These are phyloP conservation scores for Scolecobasidium constrictum DNA, from an alignment of 2,329 filamentous ascomycete species.

Conservation along the genomic window DNA sequence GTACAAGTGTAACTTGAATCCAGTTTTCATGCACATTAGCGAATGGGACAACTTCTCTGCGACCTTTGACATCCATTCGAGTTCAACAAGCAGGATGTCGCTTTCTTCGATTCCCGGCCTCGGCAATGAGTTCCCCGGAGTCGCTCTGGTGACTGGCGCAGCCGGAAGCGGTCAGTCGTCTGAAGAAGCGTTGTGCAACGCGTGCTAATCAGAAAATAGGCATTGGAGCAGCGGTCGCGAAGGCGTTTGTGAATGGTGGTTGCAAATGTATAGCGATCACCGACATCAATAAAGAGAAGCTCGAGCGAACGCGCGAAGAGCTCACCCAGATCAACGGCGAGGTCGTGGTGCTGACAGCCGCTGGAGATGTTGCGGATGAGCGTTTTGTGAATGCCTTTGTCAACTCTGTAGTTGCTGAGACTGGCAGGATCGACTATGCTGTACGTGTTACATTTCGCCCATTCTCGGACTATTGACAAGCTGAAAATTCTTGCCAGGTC, in stretches of 20 bases:
- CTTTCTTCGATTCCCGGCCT: constrained; percentile 3
- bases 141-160: constrained; percentile 23
- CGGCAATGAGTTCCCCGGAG: constrained; percentile 16
- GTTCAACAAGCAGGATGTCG: constrained; percentile 6
- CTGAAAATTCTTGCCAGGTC: constrained; percentile 21
- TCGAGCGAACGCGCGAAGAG: constrained; percentile 25
- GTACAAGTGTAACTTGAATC: no score
- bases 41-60: constrained; percentile 8
- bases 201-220: constrained; percentile 24
- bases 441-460: no score
- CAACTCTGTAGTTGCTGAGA: constrained; percentile 21
- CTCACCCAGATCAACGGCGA: constrained; percentile 24
- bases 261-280: constrained; percentile 44
- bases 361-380: constrained; percentile 40
- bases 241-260: constrained; percentile 39
- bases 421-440: constrained; percentile 43
- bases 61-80: not conserved
- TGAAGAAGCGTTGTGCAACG: constrained; percentile 6
- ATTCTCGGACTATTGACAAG: no score
- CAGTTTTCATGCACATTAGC: no score
- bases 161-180: constrained; percentile 20
- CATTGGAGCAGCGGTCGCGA: constrained; percentile 44
- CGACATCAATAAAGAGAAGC: constrained; percentile 34
- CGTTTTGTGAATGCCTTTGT: constrained; percentile 30
- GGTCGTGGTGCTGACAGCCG: constrained; percentile 21